Conservation (phyloP, 371 early-diverging fungal genomes). For the Modicella reniformis region DNA sequence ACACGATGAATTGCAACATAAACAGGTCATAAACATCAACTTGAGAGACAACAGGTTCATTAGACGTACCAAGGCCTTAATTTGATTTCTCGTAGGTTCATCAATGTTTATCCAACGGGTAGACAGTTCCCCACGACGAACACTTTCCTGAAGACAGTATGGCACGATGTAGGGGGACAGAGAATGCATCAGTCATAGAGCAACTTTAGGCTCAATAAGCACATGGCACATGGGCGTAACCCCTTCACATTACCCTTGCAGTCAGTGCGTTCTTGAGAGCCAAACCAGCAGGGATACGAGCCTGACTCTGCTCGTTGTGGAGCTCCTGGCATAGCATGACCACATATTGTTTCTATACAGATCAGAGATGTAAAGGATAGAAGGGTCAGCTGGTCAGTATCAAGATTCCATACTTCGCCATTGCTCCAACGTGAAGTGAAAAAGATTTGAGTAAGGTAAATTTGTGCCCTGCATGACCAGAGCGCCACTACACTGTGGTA, state of each 20-base stretch:
- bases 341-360: conserved; percentile 77
- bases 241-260: conserved; percentile 72
- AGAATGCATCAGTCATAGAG: background rate
- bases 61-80: conserved; percentile 57
- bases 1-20: background rate
- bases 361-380: conserved; percentile 4
- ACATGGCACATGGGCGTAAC: conserved; percentile 9
- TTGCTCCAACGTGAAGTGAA: background rate
- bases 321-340: conserved; percentile 83
- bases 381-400: conserved; percentile 9
- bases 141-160: conserved; percentile 63
- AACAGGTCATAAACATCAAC: background rate
- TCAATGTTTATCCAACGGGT: conserved; percentile 80
- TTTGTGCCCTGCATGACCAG: conserved; percentile 16
- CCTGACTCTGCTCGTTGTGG: conserved; percentile 73
- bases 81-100: conserved; percentile 57
- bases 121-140: conserved; percentile 72
- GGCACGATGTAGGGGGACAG: conserved; percentile 1
- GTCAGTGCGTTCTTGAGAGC: conserved; percentile 90
- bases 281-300: conserved; percentile 85
- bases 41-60: background rate
- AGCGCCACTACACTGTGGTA: background rate
- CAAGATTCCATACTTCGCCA: background rate
- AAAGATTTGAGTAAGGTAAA: conserved; percentile 1
- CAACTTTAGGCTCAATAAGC: background rate